Evolutionary conservation across 2,329 filamentous ascomycete genomes (phyloP).

Genomic region (Pseudomassariella vexata): DNA sequence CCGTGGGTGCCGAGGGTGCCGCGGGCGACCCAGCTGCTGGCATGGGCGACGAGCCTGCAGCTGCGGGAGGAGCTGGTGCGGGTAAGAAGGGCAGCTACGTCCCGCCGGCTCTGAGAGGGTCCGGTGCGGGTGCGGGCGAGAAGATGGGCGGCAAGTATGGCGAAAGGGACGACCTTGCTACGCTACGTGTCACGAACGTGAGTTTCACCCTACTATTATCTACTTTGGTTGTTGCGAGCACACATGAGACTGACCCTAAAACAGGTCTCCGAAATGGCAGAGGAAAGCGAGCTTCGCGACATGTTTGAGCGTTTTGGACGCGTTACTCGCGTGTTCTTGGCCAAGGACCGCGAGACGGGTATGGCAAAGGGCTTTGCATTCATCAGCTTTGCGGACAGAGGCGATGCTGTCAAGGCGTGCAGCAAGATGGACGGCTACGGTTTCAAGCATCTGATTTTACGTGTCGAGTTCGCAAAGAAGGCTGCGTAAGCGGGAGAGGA

Average conservation of each 20-base stretch:
- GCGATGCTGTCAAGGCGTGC: constrained; percentile 86
- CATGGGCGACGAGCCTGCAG: constrained; percentile 42
- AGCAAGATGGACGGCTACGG: constrained; percentile 97
- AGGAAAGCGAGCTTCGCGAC: constrained; percentile 90
- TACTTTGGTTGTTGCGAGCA: constrained; percentile 4
- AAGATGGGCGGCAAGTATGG: constrained; percentile 84
- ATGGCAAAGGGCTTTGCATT: constrained; percentile 98
- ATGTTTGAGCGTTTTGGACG: constrained; percentile 98
- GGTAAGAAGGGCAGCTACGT: constrained; percentile 83
- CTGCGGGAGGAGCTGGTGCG: constrained; percentile 45
- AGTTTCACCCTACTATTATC: constrained; percentile 36
- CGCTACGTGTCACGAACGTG: constrained; percentile 95
- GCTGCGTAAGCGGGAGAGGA: constrained; percentile 29
- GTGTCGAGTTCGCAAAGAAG: constrained; percentile 85
- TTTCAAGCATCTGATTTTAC: constrained; percentile 81
- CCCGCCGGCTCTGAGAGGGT: constrained; percentile 78
- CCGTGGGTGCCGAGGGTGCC: constrained; percentile 56
- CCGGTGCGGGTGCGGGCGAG: constrained; percentile 61
- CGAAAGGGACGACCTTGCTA: constrained; percentile 94
- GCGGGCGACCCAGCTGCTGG: constrained; percentile 53
- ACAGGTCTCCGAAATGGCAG: constrained; percentile 92
- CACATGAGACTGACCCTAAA: constrained; percentile 20
- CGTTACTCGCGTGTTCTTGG: constrained; percentile 94
- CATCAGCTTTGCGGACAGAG: constrained; percentile 89
- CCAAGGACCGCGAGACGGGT: constrained; percentile 94